Percentiles rank a stretch among this genome's conserved stretches.
Conservation (phyloP, 192 early-diverging fungal genomes). For the Pilaira anomala region DNA sequence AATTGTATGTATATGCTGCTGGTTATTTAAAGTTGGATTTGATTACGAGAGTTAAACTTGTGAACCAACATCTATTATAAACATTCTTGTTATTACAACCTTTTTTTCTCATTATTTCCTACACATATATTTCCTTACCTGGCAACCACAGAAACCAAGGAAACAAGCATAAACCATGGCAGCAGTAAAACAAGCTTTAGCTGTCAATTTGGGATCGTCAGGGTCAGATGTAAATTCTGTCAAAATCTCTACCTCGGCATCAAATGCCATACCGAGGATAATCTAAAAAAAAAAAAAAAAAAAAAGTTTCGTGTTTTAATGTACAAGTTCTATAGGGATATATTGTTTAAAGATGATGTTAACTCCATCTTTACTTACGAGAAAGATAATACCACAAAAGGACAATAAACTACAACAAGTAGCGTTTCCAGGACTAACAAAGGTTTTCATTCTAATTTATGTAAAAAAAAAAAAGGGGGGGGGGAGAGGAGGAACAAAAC, state of each 20-base stretch:
- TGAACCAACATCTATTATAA: slow-evolving; percentile 29
- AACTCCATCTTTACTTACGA: slow-evolving; percentile 31
- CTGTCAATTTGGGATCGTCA: slow-evolving; percentile 42
- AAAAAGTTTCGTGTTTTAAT: background rate
- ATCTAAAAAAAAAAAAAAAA: slow-evolving; percentile 19
- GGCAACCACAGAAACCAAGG: slow-evolving; percentile 49
- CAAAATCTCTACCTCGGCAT: slow-evolving; percentile 43
- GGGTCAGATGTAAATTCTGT: slow-evolving; percentile 48
- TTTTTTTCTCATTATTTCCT: background rate
- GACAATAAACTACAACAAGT: slow-evolving; percentile 47
- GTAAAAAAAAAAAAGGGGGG: too few relatives aligned
- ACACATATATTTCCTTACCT: slow-evolving; percentile 30
- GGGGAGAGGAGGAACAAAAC: too few relatives aligned
- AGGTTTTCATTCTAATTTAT: slow-evolving; percentile 44
- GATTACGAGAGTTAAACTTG: slow-evolving; percentile 37
- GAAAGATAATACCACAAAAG: slow-evolving; percentile 48
- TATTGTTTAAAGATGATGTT: background rate
- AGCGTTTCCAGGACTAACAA: slow-evolving; percentile 45
- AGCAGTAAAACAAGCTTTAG: slow-evolving; percentile 48
- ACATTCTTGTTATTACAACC: background rate
- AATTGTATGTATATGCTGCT: background rate
- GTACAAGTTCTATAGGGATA: background rate
- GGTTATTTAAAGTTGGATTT: slow-evolving; percentile 33
- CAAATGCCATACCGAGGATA: slow-evolving; percentile 41
- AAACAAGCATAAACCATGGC: slow-evolving; percentile 50